Evolutionary conservation across 129 eudicot genomes (phyloP), one percentile per base, ranked within the genome.

Genomic region (Escallonia rubra): DNA sequence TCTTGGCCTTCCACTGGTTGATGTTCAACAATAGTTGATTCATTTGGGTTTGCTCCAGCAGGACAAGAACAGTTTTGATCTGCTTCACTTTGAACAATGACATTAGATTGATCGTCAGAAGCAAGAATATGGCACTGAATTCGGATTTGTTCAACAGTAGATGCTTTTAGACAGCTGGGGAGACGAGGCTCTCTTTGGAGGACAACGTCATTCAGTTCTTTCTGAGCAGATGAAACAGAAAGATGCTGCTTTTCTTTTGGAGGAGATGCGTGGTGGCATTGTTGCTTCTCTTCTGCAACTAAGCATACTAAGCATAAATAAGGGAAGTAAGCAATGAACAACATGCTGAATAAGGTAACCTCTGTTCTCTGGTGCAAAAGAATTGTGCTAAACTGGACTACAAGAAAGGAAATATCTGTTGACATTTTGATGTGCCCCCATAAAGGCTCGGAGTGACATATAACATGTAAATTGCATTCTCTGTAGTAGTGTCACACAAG

Each of bases 201-300:
- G 50, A 5, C 8, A n/a, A 13, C 59, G 7, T 54, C 23, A n/a
- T 8, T 16, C 45, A 12, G 71, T 23, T 47, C 73, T 71, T 80
- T 72, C 75, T 71, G 69, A 66, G 67, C 64, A 46, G 57, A 43
- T 45, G 63, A 71, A 61, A 71, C 81, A 44, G 74, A 59, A 58
- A 61, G 80, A 44, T 70, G 75, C 41, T 65, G 51, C 53, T 76
- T 72, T 63, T 3, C 59, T 51, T 52, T 39, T 5, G 48, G 40
- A 66, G 9, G 10, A 39, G 70, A 66, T 51, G 34, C 49, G 8
- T 38, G 5, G 59, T 16, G 38, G 12, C 12, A 13, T 11, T 64
- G 59, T 49, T 75, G 47, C 46, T 39, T 65, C 50, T 58, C 81
- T 14, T 70, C 68, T 54, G 69, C 65, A 72, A 63, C 70, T 57